These are phyloP conservation scores for Cordyceps sp. DNA, from an alignment of 2,329 filamentous ascomycete species.

Conservation along the genomic window DNA sequence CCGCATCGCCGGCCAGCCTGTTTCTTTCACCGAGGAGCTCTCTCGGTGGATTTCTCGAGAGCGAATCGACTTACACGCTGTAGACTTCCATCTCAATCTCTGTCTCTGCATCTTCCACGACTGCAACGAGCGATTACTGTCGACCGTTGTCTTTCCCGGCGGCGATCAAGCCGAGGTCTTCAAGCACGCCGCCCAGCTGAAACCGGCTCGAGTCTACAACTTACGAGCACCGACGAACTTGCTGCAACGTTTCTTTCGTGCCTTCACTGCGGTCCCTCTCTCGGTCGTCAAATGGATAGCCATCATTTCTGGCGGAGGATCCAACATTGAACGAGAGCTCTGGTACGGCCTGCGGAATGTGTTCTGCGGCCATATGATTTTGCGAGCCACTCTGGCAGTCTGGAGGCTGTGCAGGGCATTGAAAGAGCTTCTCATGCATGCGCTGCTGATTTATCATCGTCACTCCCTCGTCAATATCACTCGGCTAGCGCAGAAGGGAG, in stretches of 20 bases:
- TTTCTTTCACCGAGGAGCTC: slow-evolving; percentile 8
- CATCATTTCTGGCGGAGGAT: slow-evolving; percentile 16
- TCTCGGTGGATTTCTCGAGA: slow-evolving; percentile 8
- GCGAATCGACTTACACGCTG: slow-evolving; percentile 9
- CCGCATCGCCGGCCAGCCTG: slow-evolving; percentile 11
- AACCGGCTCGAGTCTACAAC: neutral
- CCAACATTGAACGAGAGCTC: slow-evolving; percentile 18
- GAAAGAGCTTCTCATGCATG: slow-evolving; percentile 15
- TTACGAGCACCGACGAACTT: slow-evolving; percentile 1
- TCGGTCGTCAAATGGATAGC: slow-evolving; percentile 15
- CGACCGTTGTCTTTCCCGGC: slow-evolving; percentile 1
- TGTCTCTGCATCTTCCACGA: slow-evolving; percentile 6
- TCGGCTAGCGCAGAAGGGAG: slow-evolving; percentile 15
- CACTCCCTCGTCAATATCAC: slow-evolving; percentile 13
- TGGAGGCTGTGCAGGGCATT: slow-evolving; percentile 15
- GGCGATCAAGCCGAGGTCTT: neutral
- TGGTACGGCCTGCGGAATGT: slow-evolving; percentile 14
- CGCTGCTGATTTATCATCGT: slow-evolving; percentile 16
- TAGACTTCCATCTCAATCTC: slow-evolving; percentile 12
- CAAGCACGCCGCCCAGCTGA: slow-evolving; percentile 3
- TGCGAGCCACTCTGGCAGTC: slow-evolving; percentile 11
- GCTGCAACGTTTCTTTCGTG: slow-evolving; percentile 5
- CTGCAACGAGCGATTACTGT: slow-evolving; percentile 3
- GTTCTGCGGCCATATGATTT: slow-evolving; percentile 7
- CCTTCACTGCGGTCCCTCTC: slow-evolving; percentile 7